Evolutionary conservation across 148 eudicot genomes (phyloP), one percentile per base, ranked within the genome.

Genomic region (Vaccinium corymbosum): DNA sequence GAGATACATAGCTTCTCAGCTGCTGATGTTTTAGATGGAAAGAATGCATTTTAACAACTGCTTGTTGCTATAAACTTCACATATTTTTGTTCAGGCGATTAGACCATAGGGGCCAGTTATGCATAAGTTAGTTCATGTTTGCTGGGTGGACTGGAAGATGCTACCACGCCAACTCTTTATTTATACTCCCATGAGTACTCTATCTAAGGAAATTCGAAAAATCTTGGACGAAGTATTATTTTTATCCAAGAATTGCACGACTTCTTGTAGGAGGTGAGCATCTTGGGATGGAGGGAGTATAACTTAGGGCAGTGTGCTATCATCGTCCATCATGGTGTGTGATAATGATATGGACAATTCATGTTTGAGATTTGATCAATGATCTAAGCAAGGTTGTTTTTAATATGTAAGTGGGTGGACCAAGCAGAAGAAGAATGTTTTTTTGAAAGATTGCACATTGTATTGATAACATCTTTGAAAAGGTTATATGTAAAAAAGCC

Each of bases 101-200:
- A 66, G 72, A 3, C 15, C n/a, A 1, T 3, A 66, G 35, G 16
- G 35, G 72, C 25, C 72, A 22, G 4, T 3, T 12, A 22, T 12
- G 25, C 3, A n/a, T 19, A 25, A n/a, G 12, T 76, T 48, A 76
- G 38, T 29, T 70, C 75, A 50, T 50, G 7, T 48, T 9, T 48
- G 57, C 80, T 13, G 46, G 77, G 62, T 15, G 75, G 75, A 71
- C 42, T 46, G 78, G 78, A 74, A 74, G 12, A 77, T 77, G 55
- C 29, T 77, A 50, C 25, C 22, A 55, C 12, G 38, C 38, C 38
- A 35, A 35, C 38, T 35, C 38, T 35, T 35, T 35, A 35, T 0
- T 35, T 35, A 2, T 35, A 35, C 38, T 35, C 38, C 3, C 38
- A 35, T 35, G 38, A 35, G 38, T 35, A 35, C 38, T 35, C 38